These are phyloP conservation scores for Recurvomyces mirabilis DNA, from an alignment of 495 filamentous ascomycete genomes.

Conservation along the genomic window DNA sequence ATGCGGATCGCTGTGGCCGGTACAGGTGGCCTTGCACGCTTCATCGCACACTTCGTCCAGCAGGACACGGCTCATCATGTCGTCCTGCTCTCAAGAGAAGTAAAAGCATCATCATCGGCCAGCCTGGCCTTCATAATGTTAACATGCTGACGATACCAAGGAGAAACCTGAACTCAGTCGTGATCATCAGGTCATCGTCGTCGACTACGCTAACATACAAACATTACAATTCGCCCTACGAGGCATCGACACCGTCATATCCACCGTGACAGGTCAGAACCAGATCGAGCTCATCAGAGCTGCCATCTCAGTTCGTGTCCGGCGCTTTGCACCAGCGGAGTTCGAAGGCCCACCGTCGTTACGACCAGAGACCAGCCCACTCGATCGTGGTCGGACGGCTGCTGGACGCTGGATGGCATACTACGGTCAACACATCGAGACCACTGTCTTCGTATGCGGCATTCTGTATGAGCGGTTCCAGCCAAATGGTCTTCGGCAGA, in stretches of 20 bases:
- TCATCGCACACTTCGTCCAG: conserved; percentile 49
- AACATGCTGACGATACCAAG: conserved; percentile 7
- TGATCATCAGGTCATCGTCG: conserved; percentile 46
- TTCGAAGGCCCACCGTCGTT: conserved; percentile 51
- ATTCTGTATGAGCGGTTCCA: conserved; percentile 67
- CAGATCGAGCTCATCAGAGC: conserved; percentile 66
- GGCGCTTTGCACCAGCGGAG: conserved; percentile 61
- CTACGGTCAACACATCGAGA: conserved; percentile 45
- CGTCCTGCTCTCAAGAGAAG: conserved; percentile 54
- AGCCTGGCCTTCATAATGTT: not conserved
- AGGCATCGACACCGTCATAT: conserved; percentile 65
- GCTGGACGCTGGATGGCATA: conserved; percentile 46
- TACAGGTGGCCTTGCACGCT: conserved; percentile 53
- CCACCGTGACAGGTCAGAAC: conserved; percentile 51
- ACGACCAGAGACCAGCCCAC: conserved; percentile 33
- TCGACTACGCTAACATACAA: conserved; percentile 48
- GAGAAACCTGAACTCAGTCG: conserved; percentile 29
- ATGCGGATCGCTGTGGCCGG: conserved; percentile 69
- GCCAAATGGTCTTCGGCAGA: conserved; percentile 46
- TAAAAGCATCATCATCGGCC: too few relatives aligned
- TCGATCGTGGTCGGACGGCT: conserved; percentile 45
- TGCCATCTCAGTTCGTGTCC: conserved; percentile 50
- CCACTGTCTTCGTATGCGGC: conserved; percentile 59
- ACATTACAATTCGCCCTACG: conserved; percentile 50
- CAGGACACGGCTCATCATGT: conserved; percentile 49